phyloP scores from a whole-genome alignment of 257 asterid species.

The Ilex asprella region DNA sequence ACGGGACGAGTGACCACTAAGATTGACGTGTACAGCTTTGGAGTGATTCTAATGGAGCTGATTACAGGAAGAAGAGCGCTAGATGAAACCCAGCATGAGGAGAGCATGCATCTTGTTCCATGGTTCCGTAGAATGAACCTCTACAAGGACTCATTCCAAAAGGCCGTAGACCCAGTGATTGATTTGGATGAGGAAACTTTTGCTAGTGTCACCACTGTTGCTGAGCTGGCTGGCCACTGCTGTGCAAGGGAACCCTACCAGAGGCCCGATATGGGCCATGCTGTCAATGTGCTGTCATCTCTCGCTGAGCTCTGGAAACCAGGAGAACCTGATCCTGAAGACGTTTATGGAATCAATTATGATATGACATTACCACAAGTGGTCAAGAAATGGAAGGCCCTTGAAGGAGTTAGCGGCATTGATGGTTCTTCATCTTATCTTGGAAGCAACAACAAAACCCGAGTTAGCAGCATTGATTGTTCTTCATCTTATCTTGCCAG shows the following conservation, averaged over 20 bases:
- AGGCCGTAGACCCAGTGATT: background rate
- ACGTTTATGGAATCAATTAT: background rate
- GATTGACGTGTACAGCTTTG: background rate
- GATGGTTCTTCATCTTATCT: background rate
- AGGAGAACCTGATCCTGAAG: background rate
- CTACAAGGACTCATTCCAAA: background rate
- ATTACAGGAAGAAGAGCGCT: conserved; percentile 1
- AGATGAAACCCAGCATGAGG: conserved; percentile 1
- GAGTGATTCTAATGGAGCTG: conserved; percentile 3
- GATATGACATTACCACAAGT: background rate
- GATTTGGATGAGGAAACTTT: conserved; percentile 1
- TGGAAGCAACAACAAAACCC: background rate
- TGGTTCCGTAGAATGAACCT: background rate
- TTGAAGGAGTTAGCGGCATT: background rate
- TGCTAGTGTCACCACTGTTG: background rate
- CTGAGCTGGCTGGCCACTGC: conserved; percentile 4
- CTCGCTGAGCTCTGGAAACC: conserved; percentile 2
- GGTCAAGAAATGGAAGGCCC: background rate
- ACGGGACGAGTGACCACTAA: conserved; percentile 1
- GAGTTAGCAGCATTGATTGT: background rate
- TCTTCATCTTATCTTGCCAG: background rate
- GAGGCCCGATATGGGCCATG: conserved; percentile 2
- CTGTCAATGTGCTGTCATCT: background rate
- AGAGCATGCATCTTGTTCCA: background rate
- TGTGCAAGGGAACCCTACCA: conserved; percentile 3